Percentiles rank a stretch among this genome's conserved stretches.
Evolutionary conservation across 176 grass and related monocot genomes (phyloP).

Genomic region (Oryza longistaminata): DNA sequence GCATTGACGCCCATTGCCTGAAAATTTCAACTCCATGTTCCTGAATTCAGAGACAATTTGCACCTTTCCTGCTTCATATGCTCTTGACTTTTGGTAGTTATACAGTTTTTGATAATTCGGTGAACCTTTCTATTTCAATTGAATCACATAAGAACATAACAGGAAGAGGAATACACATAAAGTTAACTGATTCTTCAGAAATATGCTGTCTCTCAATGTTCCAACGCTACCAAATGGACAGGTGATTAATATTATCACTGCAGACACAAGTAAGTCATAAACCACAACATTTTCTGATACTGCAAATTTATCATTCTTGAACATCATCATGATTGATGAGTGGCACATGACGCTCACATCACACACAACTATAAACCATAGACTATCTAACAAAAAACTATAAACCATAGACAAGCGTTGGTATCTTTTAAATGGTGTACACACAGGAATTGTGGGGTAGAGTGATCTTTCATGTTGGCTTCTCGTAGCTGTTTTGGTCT

Average conservation of each 20-base stretch:
- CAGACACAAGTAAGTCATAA: not conserved
- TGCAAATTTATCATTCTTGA: not conserved
- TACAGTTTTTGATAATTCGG: not conserved
- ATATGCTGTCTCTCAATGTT: not conserved
- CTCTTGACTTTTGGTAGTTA: not conserved
- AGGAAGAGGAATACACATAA: no score
- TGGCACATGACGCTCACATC: not conserved
- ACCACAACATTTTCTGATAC: not conserved
- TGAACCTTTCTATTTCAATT: not conserved
- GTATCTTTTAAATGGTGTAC: not conserved
- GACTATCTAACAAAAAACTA: not conserved
- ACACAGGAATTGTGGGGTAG: not conserved
- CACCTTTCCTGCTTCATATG: not conserved
- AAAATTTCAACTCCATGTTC: not conserved
- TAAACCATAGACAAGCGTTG: not conserved
- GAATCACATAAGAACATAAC: not conserved
- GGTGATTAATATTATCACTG: not conserved
- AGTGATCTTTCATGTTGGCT: constrained; percentile 51
- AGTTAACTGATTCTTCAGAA: not conserved
- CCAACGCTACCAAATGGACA: not conserved
- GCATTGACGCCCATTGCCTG: not conserved
- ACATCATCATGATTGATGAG: not conserved
- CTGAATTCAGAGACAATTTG: not conserved
- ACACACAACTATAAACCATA: not conserved
- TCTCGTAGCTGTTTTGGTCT: constrained; percentile 92